Evolutionary conservation across 352 stramenopile genomes (phyloP), one percentile per base, ranked within the genome.

Genomic region (Pythium brachiatum): DNA sequence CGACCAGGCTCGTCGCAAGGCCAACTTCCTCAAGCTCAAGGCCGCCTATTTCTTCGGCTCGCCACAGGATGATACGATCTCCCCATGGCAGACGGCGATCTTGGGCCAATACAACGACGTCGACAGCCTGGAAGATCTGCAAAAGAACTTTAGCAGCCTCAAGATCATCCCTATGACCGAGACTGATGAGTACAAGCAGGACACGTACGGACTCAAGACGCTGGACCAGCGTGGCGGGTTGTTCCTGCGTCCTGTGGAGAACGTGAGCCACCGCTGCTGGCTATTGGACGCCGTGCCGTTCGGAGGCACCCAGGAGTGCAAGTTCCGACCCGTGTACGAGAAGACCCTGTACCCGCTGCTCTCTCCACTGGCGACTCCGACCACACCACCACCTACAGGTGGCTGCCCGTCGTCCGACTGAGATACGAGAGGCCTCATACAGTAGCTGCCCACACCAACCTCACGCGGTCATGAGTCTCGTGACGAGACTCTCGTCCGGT

Each of bases 301-400:
- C 1, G 51, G 39, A 2, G 51, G 13, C 11, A 61, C 26, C 38
- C 57, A 38, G 13, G n/a, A 27, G 32, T 83, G 74, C 26, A 52
- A 64, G 52, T 87, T 76, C 64, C 51, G 50, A 48, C 32, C 43
- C 2, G 64, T 85, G 31, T 85, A 80, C 38, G 69, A 83, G 52
- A 56, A 77, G 26, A 34, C 73, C 57, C 53, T 85, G 26, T 78
- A 76, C 53, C 61, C 66, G 12, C 43, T 68, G 11, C 48, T 66
- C 4, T 2, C 34, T 16, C 7, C 11, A 13, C 34, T 15, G 34
- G 18, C 7, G 31, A 36, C 31, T 36, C 31, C 1, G 11, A 6
- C 31, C 31, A 36, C 31, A 36, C 31, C n/a, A n/a, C n/a, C n/a
- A n/a, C n/a, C n/a, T n/a, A n/a, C n/a, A n/a, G n/a, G n/a, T n/a